Base-by-base conservation (phyloP, 2,329 filamentous ascomycete genomes). In the Hymenotorrendiella dingleyae region DNA sequence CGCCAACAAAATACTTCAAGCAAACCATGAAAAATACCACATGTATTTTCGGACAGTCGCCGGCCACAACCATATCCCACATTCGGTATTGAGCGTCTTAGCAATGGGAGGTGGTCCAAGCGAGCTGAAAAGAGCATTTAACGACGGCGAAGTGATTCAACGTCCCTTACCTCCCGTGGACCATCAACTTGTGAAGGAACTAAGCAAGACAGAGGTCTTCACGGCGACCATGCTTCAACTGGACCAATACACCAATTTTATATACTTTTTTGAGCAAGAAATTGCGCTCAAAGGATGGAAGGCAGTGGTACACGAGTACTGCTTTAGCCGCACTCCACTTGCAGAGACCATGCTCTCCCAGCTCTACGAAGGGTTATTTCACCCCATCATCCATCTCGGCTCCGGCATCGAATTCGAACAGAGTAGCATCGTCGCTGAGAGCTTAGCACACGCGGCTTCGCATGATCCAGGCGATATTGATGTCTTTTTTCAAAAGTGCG, bases 31-130 rank as follows among this genome's bases (percentile, higher is more conserved):
- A 5, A 64, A 63, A 17, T 76, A 87, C 53, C 84, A 94, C 58
- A 82, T 88, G 45, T 93, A 82, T 65, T 93, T 88, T 69, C 91
- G 91, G 49, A 49, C 73, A 0, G 57, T 63, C 2, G 82, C 82
- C 1, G 91, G 84, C 48, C 89, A 94, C 57, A 85, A 94, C 61
- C 88, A 94, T 56, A 86, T 91, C 45, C 72, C 73, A 4, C 87
- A 94, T 55, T 80, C 86, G 23, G 64, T 93, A 8, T 72, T 94
- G 7, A 79, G 80, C 6, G 67, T 90, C 26, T 91, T 82, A 60
- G 83, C 84, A 27, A 78, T 91, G 1, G 81, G 82, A 1, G 86
- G 84, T 9, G 64, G 71, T 0, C 61, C 82, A 0, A 57, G 69
- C 0, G 62, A 74, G 14, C 67, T 94, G 3, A 69, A 80, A 51